phyloP scores from a whole-genome alignment of 129 eudicot genomes.

The Mikania micrantha region DNA sequence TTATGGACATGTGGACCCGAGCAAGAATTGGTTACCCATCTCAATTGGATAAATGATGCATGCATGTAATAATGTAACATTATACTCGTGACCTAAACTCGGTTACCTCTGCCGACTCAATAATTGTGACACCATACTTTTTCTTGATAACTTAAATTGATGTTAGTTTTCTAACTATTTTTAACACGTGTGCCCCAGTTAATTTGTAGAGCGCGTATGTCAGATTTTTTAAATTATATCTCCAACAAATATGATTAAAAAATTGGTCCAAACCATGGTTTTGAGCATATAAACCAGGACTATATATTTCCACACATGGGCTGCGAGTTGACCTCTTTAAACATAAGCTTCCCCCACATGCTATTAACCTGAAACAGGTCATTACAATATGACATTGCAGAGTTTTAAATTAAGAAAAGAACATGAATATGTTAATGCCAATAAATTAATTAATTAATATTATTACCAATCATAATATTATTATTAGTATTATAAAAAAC shows the following conservation, averaged over 20 bases:
- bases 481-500: background rate
- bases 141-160: background rate
- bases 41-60: no score
- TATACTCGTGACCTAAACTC: background rate
- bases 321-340: constrained; percentile 29
- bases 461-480: no score
- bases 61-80: constrained; percentile 12
- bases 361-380: constrained; percentile 19
- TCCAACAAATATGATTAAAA: background rate
- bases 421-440: no score
- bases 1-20: background rate
- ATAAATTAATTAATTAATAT: no score
- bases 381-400: background rate
- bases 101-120: background rate
- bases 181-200: background rate
- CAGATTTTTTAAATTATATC: background rate
- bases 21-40: background rate
- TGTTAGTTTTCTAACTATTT: background rate
- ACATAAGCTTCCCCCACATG: constrained; percentile 13
- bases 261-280: background rate
- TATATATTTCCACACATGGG: constrained; percentile 17
- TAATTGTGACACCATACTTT: background rate
- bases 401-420: background rate
- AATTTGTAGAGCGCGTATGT: background rate
- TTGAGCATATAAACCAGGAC: background rate